phyloP scores from a whole-genome alignment of 2,329 filamentous ascomycete genomes.

The Neocucurbitaria cava region DNA sequence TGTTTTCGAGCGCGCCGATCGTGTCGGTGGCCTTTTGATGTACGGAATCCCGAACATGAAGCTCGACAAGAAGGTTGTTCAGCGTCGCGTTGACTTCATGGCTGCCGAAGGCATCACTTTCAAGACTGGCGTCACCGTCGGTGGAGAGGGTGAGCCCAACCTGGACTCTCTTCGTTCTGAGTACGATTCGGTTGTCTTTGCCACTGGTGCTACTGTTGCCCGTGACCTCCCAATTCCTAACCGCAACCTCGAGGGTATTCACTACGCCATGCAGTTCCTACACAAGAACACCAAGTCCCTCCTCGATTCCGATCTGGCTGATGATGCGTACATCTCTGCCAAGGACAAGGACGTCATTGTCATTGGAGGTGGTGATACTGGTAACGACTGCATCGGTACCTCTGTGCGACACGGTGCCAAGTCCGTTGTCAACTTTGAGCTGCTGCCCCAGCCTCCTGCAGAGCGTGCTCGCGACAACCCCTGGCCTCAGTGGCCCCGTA shows the following conservation, averaged over 20 bases:
- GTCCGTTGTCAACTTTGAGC: conserved; percentile 95
- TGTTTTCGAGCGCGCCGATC: conserved; percentile 91
- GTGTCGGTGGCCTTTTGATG: conserved; percentile 91
- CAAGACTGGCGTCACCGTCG: conserved; percentile 78
- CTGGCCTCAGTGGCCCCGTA: conserved; percentile 97
- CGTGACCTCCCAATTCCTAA: conserved; percentile 91
- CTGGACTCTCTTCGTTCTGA: conserved; percentile 74
- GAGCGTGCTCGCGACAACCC: conserved; percentile 94
- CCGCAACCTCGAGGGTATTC: conserved; percentile 86
- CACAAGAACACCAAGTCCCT: conserved; percentile 98
- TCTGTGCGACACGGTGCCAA: conserved; percentile 95
- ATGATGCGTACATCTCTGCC: conserved; percentile 88
- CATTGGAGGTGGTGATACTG: conserved; percentile 96
- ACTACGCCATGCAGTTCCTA: conserved; percentile 97
- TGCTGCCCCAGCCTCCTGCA: conserved; percentile 88
- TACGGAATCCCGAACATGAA: conserved; percentile 99
- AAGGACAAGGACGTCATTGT: conserved; percentile 96
- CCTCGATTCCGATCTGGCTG: conserved; percentile 85
- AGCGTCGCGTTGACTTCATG: conserved; percentile 95
- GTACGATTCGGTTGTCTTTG: conserved; percentile 86
- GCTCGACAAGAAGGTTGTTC: conserved; percentile 96
- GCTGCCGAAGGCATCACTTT: conserved; percentile 85
- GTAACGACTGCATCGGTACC: conserved; percentile 97
- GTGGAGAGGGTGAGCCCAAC: conserved; percentile 73
- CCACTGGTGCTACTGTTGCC: conserved; percentile 90